phyloP scores from a whole-genome alignment of 148 eudicot genomes.

The Rhododendron molle region DNA sequence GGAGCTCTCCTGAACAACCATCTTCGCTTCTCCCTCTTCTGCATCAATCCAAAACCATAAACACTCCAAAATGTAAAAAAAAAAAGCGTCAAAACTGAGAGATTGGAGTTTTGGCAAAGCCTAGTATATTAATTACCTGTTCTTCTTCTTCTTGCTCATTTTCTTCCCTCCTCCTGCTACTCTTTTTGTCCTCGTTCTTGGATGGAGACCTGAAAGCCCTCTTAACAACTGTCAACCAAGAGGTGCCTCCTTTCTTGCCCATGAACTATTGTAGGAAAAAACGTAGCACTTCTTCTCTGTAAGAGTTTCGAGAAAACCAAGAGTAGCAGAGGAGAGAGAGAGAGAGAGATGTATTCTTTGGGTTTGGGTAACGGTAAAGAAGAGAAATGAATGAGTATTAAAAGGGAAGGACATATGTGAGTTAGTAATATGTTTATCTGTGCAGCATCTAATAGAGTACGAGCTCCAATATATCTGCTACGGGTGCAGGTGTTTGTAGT shows the following conservation, averaged over 20 bases:
- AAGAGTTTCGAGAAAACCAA: neutral
- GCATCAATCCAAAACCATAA: constrained; percentile 8
- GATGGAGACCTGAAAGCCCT: constrained; percentile 74
- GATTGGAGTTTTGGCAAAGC: neutral
- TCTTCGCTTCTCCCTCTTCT: constrained; percentile 63
- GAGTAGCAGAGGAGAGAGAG: neutral
- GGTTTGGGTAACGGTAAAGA: constrained; percentile 1
- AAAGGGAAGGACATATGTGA: neutral
- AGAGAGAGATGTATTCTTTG: neutral
- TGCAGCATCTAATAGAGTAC: constrained; percentile 22
- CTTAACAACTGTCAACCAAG: constrained; percentile 75
- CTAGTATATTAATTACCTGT: constrained; percentile 20
- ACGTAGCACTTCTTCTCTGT: neutral
- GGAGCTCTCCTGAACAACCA: constrained; percentile 62
- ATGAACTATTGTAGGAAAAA: constrained; percentile 12
- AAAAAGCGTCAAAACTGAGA: neutral
- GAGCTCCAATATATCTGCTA: constrained; percentile 22
- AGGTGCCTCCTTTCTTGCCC: constrained; percentile 55
- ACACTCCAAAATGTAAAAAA: neutral
- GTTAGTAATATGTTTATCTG: constrained; percentile 18
- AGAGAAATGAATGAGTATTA: neutral
- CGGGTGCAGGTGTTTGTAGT: constrained; percentile 27
- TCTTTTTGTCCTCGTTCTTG: constrained; percentile 41
- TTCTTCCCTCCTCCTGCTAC: constrained; percentile 35
- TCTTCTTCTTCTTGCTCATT: constrained; percentile 43